A percentile compares a stretch with the other conserved stretches of the same genome.
Conservation (phyloP, 192 early-diverging fungal genomes). For the Helicostylum pulchrum region DNA sequence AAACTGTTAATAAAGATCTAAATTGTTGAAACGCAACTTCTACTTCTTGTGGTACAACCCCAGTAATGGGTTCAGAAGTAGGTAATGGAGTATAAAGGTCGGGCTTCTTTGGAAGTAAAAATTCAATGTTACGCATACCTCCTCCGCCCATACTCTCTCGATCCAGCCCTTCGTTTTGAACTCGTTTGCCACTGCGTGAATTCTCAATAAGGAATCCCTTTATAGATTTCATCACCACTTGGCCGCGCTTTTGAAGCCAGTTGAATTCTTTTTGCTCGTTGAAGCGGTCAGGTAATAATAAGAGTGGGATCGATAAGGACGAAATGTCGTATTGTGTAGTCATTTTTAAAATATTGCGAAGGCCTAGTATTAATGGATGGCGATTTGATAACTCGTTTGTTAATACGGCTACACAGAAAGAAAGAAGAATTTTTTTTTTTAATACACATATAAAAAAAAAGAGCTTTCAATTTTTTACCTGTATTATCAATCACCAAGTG, state of each 20-base stretch:
- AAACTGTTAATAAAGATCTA: slow-evolving; percentile 38
- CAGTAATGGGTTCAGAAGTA: slow-evolving; percentile 2
- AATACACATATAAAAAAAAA: background rate
- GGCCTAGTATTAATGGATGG: slow-evolving; percentile 50
- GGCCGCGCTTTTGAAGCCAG: slow-evolving; percentile 45
- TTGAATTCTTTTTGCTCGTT: slow-evolving; percentile 31
- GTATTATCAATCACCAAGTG: slow-evolving; percentile 64
- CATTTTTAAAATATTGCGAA: slow-evolving; percentile 59
- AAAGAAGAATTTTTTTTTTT: background rate
- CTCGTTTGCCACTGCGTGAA: slow-evolving; percentile 43
- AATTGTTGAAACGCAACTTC: slow-evolving; percentile 43
- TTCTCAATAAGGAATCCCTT: slow-evolving; percentile 59
- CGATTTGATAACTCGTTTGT: slow-evolving; percentile 23
- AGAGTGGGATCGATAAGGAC: slow-evolving; percentile 58
- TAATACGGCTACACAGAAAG: slow-evolving; percentile 18
- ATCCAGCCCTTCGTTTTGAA: slow-evolving; percentile 42
- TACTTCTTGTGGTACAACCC: slow-evolving; percentile 26
- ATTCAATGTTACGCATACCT: slow-evolving; percentile 47
- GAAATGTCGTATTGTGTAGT: slow-evolving; percentile 62
- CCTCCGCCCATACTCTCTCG: slow-evolving; percentile 30
- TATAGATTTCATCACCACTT: slow-evolving; percentile 45
- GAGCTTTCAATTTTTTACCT: slow-evolving; percentile 31
- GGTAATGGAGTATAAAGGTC: slow-evolving; percentile 15
- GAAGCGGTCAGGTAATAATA: slow-evolving; percentile 56
- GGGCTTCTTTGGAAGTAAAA: slow-evolving; percentile 44